Percentiles rank a stretch among this genome's conserved stretches.
These are phyloP conservation scores for Castanospermum australe DNA, from an alignment of 306 rosid species.

Conservation along the genomic window DNA sequence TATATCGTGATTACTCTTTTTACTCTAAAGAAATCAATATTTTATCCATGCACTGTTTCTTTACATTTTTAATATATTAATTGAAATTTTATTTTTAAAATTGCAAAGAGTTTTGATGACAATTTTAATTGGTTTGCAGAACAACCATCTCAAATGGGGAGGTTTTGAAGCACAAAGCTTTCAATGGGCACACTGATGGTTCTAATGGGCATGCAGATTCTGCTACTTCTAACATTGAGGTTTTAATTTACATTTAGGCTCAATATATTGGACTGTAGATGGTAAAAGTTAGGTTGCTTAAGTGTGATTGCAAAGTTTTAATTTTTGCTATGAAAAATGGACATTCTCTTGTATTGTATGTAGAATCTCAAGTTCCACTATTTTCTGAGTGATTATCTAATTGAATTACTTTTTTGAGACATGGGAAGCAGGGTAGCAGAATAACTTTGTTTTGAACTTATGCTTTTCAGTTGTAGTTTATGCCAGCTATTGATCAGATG, in stretches of 20 bases:
- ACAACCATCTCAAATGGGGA: constrained; percentile 55
- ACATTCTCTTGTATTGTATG: background rate
- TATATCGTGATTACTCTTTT: background rate
- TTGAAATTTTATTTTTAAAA: background rate
- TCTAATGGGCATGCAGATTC: constrained; percentile 36
- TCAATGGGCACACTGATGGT: constrained; percentile 34
- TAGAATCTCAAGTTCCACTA: background rate
- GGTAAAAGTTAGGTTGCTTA: background rate
- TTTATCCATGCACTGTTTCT: background rate
- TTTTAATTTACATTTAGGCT: background rate
- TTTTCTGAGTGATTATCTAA: background rate
- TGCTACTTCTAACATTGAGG: constrained; percentile 62
- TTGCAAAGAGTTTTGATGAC: background rate
- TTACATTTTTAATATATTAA: background rate
- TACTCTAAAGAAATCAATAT: background rate
- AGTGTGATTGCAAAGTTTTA: background rate
- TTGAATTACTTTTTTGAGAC: background rate
- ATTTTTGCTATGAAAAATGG: background rate
- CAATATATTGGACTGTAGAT: background rate
- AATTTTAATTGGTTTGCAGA: constrained; percentile 46
- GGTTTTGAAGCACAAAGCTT: constrained; percentile 49
- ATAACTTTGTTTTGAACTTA: background rate
- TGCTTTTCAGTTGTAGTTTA: background rate
- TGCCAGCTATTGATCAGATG: background rate
- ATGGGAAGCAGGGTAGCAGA: background rate